Base-by-base conservation (phyloP, 768 basidiomycete species). In the Fomitopsis pulvina region DNA sequence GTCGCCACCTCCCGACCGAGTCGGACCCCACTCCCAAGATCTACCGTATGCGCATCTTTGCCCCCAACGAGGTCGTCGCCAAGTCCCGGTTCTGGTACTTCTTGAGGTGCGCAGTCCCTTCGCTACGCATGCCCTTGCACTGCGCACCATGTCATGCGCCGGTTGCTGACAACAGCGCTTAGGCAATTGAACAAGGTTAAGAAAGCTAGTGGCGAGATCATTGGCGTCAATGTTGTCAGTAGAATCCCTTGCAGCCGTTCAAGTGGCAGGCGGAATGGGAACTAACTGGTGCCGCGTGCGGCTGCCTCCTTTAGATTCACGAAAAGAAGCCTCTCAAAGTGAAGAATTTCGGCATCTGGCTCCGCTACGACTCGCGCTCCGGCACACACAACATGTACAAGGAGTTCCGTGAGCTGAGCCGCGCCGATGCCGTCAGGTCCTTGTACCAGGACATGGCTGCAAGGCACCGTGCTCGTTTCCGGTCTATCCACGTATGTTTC, bases 361-460 rank as follows among this genome's bases (percentile, higher is more conserved):
- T 99, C 68, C 89, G 95, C 62, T 99, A 99, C 73, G 96, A 99
- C 75, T 98, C 95, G 48, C 92, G 95, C 62, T 96, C 94, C 45
- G 96, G 96, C 56, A 99, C 96, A 41, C 96, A 98, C 85, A 99
- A 99, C 84, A 95, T 97, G 93, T 96, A 96, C 88, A 94, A 94
- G 82, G 88, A 91, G 72, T 97, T 91, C 87, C 91, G 93, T 65
- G 95, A 98, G 63, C 85, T 99, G 61, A 79, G 79, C 60, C 86
- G 96, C 57, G 85, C 91, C 53, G 94, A 91, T 67, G 95, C 96
- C 51, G 96, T 98, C 68, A 93, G 89, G 79, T 78, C 85, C 61
- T 72, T 97, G 68, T 98, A 98, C 83, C 95, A 98, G 76, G 95
- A 98, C 73, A 97, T 99, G 95, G 92, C 96, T 63, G 93, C 96